Base-by-base conservation (phyloP, 371 early-diverging fungal species). In the Saksenaea vasiformis region DNA sequence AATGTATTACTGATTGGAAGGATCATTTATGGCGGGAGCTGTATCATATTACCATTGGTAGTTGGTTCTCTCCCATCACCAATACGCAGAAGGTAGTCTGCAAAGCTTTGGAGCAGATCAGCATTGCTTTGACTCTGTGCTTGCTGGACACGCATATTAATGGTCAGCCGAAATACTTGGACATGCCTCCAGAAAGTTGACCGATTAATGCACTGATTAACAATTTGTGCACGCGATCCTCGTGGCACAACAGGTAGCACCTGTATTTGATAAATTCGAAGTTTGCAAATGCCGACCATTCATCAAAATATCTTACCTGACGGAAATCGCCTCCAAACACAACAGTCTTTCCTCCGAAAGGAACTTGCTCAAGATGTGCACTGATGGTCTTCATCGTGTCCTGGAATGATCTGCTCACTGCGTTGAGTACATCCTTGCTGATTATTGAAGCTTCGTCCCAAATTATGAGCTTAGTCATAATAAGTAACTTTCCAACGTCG, bases 391-490 rank as follows among this genome's bases (percentile, higher is more conserved):
- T 54, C 41, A 69, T 66, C 1, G 74, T 22, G 35, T 80, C 71
- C 19, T 54, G 41, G 0, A 79, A 56, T 3, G 64, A 55, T 4
- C 63, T 28, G 43, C 67, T 61, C 1, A 74, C 70, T 11, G 73
- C 69, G 56, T 76, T 69, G 26, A 72, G 44, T 2, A 56, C 31
- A 61, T 67, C 34, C 0, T 56, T 44, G 43, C 69, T 56, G 1
- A 47, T 57, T 70, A 73, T 74, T 2, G 76, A 66, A 2, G 67
- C 69, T 57, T 76, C 75, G 54, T 76, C 77, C 73, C 77, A 76
- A 9, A 74, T 19, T 35, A 80, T 72, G 0, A 73, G 5, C 14
- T 51, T 0, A 5, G 72, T 70, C 1, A 57, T 24, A 11, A n/a
- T n/a, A n/a, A n/a, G n/a, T n/a, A n/a, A n/a, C n/a, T n/a, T n/a